Evolutionary conservation across 495 filamentous ascomycete genomes (phyloP).

Genomic region (Barbatosphaeria neglecta): DNA sequence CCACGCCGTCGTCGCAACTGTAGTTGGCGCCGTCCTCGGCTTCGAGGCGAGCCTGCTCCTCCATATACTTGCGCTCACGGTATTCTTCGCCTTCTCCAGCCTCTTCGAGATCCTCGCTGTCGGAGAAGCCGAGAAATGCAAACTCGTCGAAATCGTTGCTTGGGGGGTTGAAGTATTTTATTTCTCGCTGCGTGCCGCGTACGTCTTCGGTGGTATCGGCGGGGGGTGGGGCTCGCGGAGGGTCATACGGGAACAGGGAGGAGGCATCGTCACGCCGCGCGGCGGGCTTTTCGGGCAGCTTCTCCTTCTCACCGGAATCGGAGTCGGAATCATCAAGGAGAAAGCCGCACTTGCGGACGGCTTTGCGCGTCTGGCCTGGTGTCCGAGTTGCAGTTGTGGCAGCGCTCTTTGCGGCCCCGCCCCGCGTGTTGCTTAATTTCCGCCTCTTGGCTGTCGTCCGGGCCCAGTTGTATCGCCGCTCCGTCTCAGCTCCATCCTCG

Average conservation of each 20-base stretch:
- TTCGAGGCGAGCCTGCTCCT: constrained; percentile 50
- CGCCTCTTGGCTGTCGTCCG: constrained; percentile 31
- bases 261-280: not conserved
- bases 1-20: constrained; percentile 19
- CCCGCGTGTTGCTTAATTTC: constrained; percentile 14
- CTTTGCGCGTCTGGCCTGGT: constrained; percentile 29
- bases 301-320: constrained; percentile 1
- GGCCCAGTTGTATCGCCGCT: constrained; percentile 40
- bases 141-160: constrained; percentile 50
- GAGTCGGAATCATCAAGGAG: constrained; percentile 14
- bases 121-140: constrained; percentile 34
- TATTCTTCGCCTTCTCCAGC: constrained; percentile 45
- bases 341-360: constrained; percentile 20
- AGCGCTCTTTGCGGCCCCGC: not conserved
- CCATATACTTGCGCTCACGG: constrained; percentile 47
- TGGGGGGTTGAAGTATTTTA: constrained; percentile 10
- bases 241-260: not conserved
- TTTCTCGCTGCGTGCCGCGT: constrained; percentile 2
- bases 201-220: not conserved
- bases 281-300: not conserved
- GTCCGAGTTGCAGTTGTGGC: constrained; percentile 3
- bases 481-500: constrained; percentile 22
- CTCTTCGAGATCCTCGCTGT: constrained; percentile 34
- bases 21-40: constrained; percentile 32
- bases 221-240: too few species aligned